Evolutionary conservation across 2,329 filamentous ascomycete species (phyloP), one percentile per base, ranked within the genome.

Genomic region (Colletotrichum viniferum): DNA sequence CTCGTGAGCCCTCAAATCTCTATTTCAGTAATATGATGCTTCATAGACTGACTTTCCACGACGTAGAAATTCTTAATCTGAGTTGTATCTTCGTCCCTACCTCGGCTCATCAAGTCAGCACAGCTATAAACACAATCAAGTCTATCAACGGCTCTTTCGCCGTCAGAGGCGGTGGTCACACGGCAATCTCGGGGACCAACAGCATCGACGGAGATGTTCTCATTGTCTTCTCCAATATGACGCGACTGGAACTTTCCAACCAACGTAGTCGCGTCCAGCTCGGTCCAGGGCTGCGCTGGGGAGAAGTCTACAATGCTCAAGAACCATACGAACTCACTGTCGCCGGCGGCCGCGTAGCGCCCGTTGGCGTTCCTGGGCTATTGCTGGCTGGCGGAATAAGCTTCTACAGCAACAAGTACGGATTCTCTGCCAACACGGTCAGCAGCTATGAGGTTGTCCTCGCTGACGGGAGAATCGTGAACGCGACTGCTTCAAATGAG

Each of bases 61-160:
- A 8, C 10, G 43, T 48, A 48, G 18, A 21, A 10, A 48, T 48
- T 2, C 43, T 48, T 10, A 21, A 21, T 5, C 43, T 18, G 6
- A 18, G 43, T 5, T 48, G 43, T 2, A n/a, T 52, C n/a, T 52
- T 12, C 7, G 10, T 52, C 4, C 43, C 43, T 52, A 21, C n/a
- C 43, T 52, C n/a, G 4, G 6, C 43, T 52, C 43, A 13, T 21
- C 4, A 52, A 2, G 43, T 21, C n/a, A 52, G 10, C 10, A 52
- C n/a, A 0, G 43, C 43, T 5, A 21, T 13, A 1, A 52, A 0
- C 6, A 6, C 43, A 52, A 0, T 52, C 0, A 24, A 52, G 43
- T 52, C 12, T 3, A 6, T 21, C n/a, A 24, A 52, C 1, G 43
- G 43, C 43, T 52, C 43, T 4, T 21, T 52, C n/a, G 43, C n/a